Evolutionary conservation across 1,284 basidiomycete species (phyloP).

Genomic region (Sanghuangporus baumii): DNA sequence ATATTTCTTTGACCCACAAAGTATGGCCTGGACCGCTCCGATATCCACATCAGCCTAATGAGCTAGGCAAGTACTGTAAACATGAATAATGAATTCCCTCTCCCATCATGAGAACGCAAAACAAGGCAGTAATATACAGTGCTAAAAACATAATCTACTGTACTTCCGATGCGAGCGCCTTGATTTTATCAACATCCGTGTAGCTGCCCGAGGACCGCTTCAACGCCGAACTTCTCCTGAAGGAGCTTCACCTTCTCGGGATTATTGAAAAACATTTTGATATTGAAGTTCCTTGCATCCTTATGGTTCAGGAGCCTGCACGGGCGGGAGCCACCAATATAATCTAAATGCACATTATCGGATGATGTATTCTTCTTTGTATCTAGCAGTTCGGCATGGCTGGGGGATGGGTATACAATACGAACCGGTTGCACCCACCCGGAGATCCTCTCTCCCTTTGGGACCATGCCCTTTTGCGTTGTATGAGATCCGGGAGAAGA

Average conservation of each 20-base stretch:
- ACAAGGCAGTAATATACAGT: constrained; percentile 22
- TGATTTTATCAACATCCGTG: constrained; percentile 30
- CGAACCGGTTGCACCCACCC: too few relatives aligned
- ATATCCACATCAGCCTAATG: neutral
- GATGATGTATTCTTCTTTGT: too few relatives aligned
- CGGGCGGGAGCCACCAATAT: constrained; percentile 38
- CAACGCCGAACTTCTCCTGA: constrained; percentile 29
- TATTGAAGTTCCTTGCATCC: constrained; percentile 29
- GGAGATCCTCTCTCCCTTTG: too few relatives aligned
- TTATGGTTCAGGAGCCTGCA: constrained; percentile 34
- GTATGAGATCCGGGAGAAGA: too few relatives aligned
- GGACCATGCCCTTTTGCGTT: too few relatives aligned
- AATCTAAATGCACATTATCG: too few relatives aligned
- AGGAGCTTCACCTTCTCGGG: constrained; percentile 36
- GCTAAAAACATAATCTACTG: constrained; percentile 32
- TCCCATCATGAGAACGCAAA: constrained; percentile 2
- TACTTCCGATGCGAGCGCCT: constrained; percentile 26
- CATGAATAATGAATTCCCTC: neutral
- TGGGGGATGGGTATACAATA: too few relatives aligned
- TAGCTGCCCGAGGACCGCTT: constrained; percentile 30
- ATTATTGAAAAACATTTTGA: constrained; percentile 36
- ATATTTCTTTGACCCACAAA: constrained; percentile 39
- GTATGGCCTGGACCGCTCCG: constrained; percentile 31
- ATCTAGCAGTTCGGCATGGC: too few relatives aligned
- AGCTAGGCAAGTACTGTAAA: neutral